These are phyloP conservation scores for Setaria viridis DNA, from an alignment of 202 grass and related monocot species.

Conservation along the genomic window DNA sequence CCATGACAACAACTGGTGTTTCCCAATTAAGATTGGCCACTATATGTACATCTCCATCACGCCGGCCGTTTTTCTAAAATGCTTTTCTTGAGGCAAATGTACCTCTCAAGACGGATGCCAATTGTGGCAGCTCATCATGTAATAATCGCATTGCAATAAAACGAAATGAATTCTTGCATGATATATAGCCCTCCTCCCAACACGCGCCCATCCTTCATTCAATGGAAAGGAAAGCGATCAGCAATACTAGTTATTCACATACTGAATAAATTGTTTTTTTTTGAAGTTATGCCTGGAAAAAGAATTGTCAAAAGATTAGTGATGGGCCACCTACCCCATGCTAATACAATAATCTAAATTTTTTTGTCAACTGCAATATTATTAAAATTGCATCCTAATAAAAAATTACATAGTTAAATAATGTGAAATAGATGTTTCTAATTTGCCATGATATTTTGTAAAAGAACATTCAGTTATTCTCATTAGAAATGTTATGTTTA, in stretches of 20 bases:
- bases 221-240: background rate
- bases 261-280: background rate
- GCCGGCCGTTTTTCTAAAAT: background rate
- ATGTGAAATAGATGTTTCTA: background rate
- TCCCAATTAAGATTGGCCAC: constrained; percentile 9
- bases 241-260: background rate
- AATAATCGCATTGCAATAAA: background rate
- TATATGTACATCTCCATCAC: background rate
- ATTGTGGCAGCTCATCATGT: constrained; percentile 21
- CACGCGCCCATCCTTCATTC: background rate
- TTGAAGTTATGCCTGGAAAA: background rate
- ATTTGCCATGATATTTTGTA: background rate
- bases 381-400: background rate
- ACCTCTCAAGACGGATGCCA: constrained; percentile 20
- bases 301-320: background rate
- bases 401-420: background rate
- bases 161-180: background rate
- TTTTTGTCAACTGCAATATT: background rate
- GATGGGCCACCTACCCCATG: background rate
- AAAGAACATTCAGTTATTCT: background rate
- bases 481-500: background rate
- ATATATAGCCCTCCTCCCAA: background rate
- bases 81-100: constrained; percentile 9
- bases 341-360: background rate
- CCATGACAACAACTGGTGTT: constrained; percentile 17